Base-by-base conservation (phyloP, 306 rosid genomes). In the Lathyrus sativus region DNA sequence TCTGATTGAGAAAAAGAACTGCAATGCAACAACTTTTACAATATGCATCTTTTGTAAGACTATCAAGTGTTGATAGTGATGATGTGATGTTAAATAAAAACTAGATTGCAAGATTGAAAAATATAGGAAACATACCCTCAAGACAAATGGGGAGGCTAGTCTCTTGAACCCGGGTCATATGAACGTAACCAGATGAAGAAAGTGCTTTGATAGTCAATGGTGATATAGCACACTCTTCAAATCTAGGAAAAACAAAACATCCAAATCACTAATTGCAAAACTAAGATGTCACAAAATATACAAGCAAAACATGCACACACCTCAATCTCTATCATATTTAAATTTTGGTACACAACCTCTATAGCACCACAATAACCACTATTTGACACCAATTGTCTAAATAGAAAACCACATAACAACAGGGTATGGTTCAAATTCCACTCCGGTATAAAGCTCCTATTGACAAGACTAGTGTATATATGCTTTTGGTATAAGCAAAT, bases 141-240 rank as follows among this genome's bases (percentile, higher is more conserved):
- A 93, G 87, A 76, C 86, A 76, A 82, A 77, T 59, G 48, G 89
- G 53, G 64, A 93, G 75, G 73, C 89, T 79, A 59, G 83, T 89
- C 89, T 90, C 96, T 74, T 93, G 98, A 14, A 88, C 95, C 35
- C 87, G 82, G 18, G 97, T 90, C 98, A 90, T 78, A 33, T 69
- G 85, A 71, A 80, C 56, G 81, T 85, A 93, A 26, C 95, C 90
- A 70, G 97, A 86, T 3, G 80, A 77, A 70, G 89, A 83, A 61
- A 93, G 93, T 37, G 98, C 93, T 80, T 81, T 88, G 61, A 88
- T 76, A 7, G 97, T 90, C 70, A 78, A 74, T 9, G 89, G 90
- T 22, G 97, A 93, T 80, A 93, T 81, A 11, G 81, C 85, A n/a
- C 85, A 90, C 81, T 85, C 95, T 22, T 90, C 98, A 81, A 93